Percentiles rank a stretch among this genome's conserved stretches.
phyloP scores from a whole-genome alignment of 805 yeast genomes.

The Candida fluviatilis region DNA sequence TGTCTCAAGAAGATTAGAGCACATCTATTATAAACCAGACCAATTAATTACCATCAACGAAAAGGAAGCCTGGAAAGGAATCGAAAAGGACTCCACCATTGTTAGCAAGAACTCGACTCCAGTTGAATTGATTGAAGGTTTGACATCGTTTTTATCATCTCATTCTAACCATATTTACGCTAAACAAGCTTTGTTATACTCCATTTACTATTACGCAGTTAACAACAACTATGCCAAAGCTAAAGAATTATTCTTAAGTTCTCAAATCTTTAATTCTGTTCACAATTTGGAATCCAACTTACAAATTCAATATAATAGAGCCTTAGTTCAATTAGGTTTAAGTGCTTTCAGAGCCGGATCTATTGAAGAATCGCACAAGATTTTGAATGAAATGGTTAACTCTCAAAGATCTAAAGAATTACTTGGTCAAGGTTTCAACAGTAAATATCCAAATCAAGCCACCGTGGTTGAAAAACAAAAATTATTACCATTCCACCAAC shows the following conservation, averaged over 20 bases:
- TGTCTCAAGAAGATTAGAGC: slow-evolving; percentile 81
- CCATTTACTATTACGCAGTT: slow-evolving; percentile 88
- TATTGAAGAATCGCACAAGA: slow-evolving; percentile 80
- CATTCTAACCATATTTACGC: slow-evolving; percentile 68
- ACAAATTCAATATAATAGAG: slow-evolving; percentile 92
- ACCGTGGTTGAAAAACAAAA: slow-evolving; percentile 67
- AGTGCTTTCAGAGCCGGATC: slow-evolving; percentile 91
- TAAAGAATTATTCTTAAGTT: slow-evolving; percentile 80
- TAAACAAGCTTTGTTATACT: slow-evolving; percentile 78
- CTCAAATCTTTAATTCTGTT: slow-evolving; percentile 80
- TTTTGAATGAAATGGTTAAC: slow-evolving; percentile 81
- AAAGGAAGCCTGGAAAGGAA: slow-evolving; percentile 64
- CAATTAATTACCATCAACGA: slow-evolving; percentile 69
- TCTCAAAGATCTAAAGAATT: slow-evolving; percentile 86
- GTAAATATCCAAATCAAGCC: slow-evolving; percentile 59
- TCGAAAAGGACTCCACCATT: slow-evolving; percentile 24
- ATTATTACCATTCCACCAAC: slow-evolving; percentile 96
- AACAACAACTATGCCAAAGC: slow-evolving; percentile 81
- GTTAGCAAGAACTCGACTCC: slow-evolving; percentile 35
- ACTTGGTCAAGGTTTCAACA: slow-evolving; percentile 80
- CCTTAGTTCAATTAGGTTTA: slow-evolving; percentile 91
- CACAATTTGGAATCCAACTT: slow-evolving; percentile 79
- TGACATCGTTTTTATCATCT: slow-evolving; percentile 61
- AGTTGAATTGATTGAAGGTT: slow-evolving; percentile 52
- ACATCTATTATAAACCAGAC: slow-evolving; percentile 86